Base-by-base conservation (phyloP, 345 rosid species). In the Euclidium syriacum region DNA sequence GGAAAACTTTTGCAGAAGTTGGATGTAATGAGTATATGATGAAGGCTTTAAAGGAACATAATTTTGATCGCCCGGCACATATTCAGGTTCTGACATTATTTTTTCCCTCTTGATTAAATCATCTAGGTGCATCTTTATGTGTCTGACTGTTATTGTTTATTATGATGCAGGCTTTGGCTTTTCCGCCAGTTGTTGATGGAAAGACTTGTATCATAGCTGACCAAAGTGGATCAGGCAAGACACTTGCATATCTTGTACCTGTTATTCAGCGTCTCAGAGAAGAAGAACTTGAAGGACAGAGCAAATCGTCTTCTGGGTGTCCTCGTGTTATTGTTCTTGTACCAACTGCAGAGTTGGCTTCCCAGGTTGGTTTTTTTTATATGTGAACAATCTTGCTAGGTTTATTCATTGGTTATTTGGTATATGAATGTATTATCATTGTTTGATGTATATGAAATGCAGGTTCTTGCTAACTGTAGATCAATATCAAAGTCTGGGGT, bases 151-250 rank as follows among this genome's bases (percentile, higher is more conserved):
- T 24, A 15, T 44, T 39, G 12, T 64, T 23, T 64, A 2, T 58
- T 7, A 32, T 55, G 30, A 39, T 0, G 26, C 87, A 87, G 98
- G 98, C 91, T 67, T 72, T 82, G 89, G 86, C 95, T 70, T 92
- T 92, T 80, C 25, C 73, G 51, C 79, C 94, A 30, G 88, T 85
- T 53, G 44, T 74, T 40, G 80, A 78, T 49, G 91, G 98, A 61
- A 87, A 84, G 70, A 87, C 80, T 72, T 92, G 97, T 75, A 74
- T 92, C 18, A 67, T 92, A 75, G 95, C 98, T 49, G 98, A 92
- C 71, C 99, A 94, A 79, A 94, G 97, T 80, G 99, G 99, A 56
- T 94, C 99, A 17, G 97, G 99, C 41, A 89, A 94, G 83, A 94
- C 99, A 23, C 59, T 94, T 70, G 88, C 99, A 58, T 94, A 89